Percentiles rank a stretch among this genome's conserved stretches.
Conservation (phyloP, 164 flowering plant species). For the Stephania japonica region DNA sequence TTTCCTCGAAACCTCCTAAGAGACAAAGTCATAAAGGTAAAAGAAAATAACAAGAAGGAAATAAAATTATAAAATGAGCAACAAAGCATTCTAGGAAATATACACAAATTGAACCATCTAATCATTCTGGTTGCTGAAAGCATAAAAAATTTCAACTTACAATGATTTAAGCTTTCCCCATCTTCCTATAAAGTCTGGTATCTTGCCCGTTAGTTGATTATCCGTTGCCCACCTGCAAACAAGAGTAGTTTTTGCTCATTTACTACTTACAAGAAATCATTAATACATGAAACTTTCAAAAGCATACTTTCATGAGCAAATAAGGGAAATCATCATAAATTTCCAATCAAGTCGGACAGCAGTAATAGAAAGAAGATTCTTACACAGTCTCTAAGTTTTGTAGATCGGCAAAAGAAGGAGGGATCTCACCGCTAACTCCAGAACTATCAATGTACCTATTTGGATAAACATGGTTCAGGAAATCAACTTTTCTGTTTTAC, state of each 20-base stretch:
- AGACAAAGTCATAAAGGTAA: neutral
- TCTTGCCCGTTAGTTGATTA: slow-evolving; percentile 42
- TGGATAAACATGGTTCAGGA: neutral
- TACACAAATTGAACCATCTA: neutral
- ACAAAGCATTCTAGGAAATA: neutral
- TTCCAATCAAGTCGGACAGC: neutral
- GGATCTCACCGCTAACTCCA: slow-evolving; percentile 39
- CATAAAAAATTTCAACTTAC: slow-evolving; percentile 22
- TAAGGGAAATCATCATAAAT: neutral
- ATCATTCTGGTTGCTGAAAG: neutral
- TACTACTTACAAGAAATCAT: neutral
- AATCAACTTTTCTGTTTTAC: neutral
- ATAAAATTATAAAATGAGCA: neutral
- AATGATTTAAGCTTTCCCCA: slow-evolving; percentile 45
- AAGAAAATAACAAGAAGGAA: neutral
- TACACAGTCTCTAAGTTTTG: slow-evolving; percentile 26
- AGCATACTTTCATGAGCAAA: neutral
- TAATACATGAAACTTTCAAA: neutral
- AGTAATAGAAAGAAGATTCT: slow-evolving; percentile 4
- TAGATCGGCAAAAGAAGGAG: slow-evolving; percentile 29
- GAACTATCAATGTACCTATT: slow-evolving; percentile 33
- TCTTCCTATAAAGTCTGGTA: slow-evolving; percentile 69
- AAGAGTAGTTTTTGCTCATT: neutral
- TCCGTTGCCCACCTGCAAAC: slow-evolving; percentile 65
- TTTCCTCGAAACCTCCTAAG: slow-evolving; percentile 67